Evolutionary conservation across 306 rosid genomes (phyloP), one percentile per base, ranked within the genome.

Genomic region (Phaseolus lunatus): DNA sequence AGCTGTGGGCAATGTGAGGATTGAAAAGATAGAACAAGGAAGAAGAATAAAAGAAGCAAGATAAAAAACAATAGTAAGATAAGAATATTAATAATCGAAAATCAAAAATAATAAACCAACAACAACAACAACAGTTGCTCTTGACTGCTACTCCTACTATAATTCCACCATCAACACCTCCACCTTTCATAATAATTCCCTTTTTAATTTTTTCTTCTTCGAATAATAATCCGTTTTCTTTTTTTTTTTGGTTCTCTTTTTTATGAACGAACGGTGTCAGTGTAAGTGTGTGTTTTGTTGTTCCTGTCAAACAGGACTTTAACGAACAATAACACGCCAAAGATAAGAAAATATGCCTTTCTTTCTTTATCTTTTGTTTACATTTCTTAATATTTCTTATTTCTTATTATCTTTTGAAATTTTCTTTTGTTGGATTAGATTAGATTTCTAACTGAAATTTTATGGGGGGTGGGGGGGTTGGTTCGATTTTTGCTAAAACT

Each of bases 111-210:
- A 79, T 74, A 77, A 87, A 69, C 67, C 75, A 79, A 88, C 84
- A 82, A 88, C 77, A 79, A 88, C 84, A 82, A 88, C 80, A 86
- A 35, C 29, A 37, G 89, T 83, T 73, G 64, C 78, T 77, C 82
- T 73, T 86, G 85, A 86, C 73, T 84, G 86, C 76, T 52, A 41
- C 81, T 53, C 9, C 68, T 48, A 72, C 87, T 64, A 84, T 57
- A 86, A 87, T 85, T 82, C 94, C 88, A 84, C 87, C 88, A 31
- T 31, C 35, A 83, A 87, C 86, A 83, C 90, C 88, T 84, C 89
- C 86, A 83, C 90, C 88, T 84, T 89, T 88, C 91, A 82, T 82
- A 53, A 84, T 90, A 85, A 81, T 85, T 75, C 37, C 49, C 80
- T 19, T 70, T 83, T 81, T 70, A 50, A 62, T 75, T 81, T 70